phyloP scores from a whole-genome alignment of 257 asterid genomes.

The Solanum medicagineum region DNA sequence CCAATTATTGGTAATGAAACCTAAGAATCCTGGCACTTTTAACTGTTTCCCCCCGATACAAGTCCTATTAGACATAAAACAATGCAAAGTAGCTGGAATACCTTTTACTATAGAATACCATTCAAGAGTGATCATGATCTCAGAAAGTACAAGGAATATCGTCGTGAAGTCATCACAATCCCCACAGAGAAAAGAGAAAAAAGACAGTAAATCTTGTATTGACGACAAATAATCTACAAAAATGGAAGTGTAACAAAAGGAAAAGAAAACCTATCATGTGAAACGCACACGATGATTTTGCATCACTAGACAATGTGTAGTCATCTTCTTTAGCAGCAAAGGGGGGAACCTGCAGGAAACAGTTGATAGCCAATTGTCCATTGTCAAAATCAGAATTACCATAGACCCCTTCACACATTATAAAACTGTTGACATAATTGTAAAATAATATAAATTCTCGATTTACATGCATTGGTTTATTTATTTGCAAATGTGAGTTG shows the following conservation, averaged over 20 bases:
- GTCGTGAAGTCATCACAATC: not conserved
- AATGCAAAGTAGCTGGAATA: not conserved
- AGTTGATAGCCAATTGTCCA: not conserved
- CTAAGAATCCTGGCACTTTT: not conserved
- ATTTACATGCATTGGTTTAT: not conserved
- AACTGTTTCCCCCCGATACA: not conserved
- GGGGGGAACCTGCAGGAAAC: constrained; percentile 64
- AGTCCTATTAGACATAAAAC: not conserved
- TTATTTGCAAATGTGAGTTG: not conserved
- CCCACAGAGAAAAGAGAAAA: not conserved
- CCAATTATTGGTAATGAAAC: not conserved
- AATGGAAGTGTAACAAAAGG: not conserved
- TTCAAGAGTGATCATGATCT: not conserved
- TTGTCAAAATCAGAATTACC: not conserved
- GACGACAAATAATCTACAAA: not conserved
- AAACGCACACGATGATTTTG: constrained; percentile 68
- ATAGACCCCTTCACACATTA: not conserved
- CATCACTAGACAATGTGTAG: constrained; percentile 84
- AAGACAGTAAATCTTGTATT: not conserved
- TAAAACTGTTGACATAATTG: not conserved
- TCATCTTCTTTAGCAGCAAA: constrained; percentile 52
- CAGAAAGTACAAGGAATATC: not conserved
- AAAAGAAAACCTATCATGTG: not conserved
- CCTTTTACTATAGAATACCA: not conserved
- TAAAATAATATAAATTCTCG: not conserved